Evolutionary conservation across 2,329 filamentous ascomycete species (phyloP), one percentile per base, ranked within the genome.

Genomic region (Ophiocordyceps camponoti-saundersi): DNA sequence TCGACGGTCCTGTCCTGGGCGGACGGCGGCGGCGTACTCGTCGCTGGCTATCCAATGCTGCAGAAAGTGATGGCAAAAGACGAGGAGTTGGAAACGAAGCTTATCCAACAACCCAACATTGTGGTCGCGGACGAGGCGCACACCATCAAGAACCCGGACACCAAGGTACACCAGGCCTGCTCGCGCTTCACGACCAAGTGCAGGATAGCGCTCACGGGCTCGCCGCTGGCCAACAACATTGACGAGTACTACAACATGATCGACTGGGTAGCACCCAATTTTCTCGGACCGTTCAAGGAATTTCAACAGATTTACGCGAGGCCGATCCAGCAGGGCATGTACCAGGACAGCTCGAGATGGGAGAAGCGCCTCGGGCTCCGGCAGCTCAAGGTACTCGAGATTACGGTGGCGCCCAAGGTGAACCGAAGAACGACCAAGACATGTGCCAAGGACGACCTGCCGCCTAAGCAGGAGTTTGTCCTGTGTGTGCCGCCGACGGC

Each of bases 61-160:
- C 62, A 63, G n/a, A 54, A 61, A 3, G 61, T 69, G 30, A 26
- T 63, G 6, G 48, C 53, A 1, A 49, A 55, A 2, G 51, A 53
- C 16, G 51, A 73, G 34, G 57, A 62, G 3, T 26, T 62, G 11
- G 59, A 59, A 30, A 56, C 67, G 11, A 63, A 75, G 29, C 62
- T 94, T 7, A 61, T 78, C 1, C 55, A 80, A 4, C 66, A 69
- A 0, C 77, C 88, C 0, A 83, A 74, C 50, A 73, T 95, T 43
- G 79, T 94, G 21, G 65, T 95, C 45, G 85, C 82, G 0, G 89
- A 95, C 56, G 89, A 95, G 61, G 88, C 87, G 0, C 89, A 95
- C 57, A 67, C 63, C 21, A 64, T 95, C 58, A 94, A 92, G 61
- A 88, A 86, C 51, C 61, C 67, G 0, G 59, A 57, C 0, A 68